A percentile compares a stretch with the other conserved stretches of the same genome.
Conservation (phyloP, 2,329 filamentous ascomycete species). For the Alternaria brassicae region DNA sequence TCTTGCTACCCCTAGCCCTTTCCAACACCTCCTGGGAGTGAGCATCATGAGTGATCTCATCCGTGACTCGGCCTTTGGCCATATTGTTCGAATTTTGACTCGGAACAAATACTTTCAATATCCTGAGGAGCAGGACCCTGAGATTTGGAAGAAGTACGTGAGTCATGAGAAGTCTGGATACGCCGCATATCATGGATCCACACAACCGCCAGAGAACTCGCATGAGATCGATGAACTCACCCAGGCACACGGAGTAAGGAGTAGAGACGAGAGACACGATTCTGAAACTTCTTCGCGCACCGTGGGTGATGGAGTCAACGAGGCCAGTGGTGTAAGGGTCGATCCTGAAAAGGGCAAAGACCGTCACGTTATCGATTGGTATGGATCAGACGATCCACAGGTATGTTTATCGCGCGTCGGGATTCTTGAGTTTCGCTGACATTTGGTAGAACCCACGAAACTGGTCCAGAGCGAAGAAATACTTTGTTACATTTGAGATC, state of each 20-base stretch:
- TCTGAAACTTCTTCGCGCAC: conserved; percentile 23
- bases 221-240: conserved; percentile 34
- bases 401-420: conserved; percentile 16
- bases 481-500: conserved; percentile 56
- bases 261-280: conserved; percentile 15
- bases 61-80: conserved; percentile 36
- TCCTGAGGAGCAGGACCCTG: conserved; percentile 57
- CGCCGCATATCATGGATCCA: conserved; percentile 56
- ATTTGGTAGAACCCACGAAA: conserved; percentile 54
- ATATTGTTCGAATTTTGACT: conserved; percentile 54
- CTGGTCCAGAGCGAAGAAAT: conserved; percentile 55
- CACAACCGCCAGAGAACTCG: conserved; percentile 41
- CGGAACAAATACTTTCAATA: conserved; percentile 51
- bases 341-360: conserved; percentile 63
- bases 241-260: conserved; percentile 16
- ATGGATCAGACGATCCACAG: conserved; percentile 55
- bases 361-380: conserved; percentile 60
- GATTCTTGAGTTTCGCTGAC: not conserved
- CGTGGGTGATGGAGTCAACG: conserved; percentile 29
- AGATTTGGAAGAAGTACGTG: conserved; percentile 59
- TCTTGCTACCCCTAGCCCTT: not conserved
- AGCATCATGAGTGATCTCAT: conserved; percentile 27
- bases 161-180: conserved; percentile 59
- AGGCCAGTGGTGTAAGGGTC: conserved; percentile 52
- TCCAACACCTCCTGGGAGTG: not conserved